Base-by-base conservation (phyloP, 768 basidiomycete species). In the Hericium coralloides region DNA sequence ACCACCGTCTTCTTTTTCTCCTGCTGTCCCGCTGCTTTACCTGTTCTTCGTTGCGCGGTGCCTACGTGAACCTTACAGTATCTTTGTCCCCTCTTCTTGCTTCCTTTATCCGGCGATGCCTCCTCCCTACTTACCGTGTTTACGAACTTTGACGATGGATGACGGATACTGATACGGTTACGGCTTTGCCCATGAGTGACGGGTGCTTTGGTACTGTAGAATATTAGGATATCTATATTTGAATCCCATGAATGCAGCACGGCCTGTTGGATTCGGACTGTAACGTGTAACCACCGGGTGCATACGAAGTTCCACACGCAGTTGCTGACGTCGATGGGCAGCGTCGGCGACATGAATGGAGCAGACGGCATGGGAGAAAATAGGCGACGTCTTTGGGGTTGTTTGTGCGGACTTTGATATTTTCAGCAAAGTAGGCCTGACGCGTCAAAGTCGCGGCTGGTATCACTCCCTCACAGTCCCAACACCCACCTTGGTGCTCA, bases 61-160 rank as follows among this genome's bases (percentile, higher is more conserved):
- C 49, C 22, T 50, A 23, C 26, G 6, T 23, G 26, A 22, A 23
- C 22, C 22, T 26, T 50, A 22, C 49, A 50, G 49, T 50, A 50
- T 23, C 49, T 20, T 50, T 50, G 26, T 50, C 49, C 17, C 25
- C 26, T 50, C 49, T 50, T 22, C 49, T 36, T 50, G 20, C 31
- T 31, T 31, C 26, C 49, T 23, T 45, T 41, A 36, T 54, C 53
- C 53, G 31, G 31, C 52, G 26, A 37, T 38, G 23, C 38, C 38
- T 45, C 23, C 39, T 22, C 17, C 38, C 52, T 31, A 36, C 52
- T 53, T 36, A 53, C 52, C 22, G 45, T n/a, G 20, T 36, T 61
- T 57, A 63, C 52, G 59, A 61, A 62, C 37, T 9, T 15, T 60
- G 47, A 63, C 59, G 61, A 63, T 55, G 38, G 55, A 61, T 55